Conservation (phyloP, 176 grass and related monocot genomes). For the Areca catechu region DNA sequence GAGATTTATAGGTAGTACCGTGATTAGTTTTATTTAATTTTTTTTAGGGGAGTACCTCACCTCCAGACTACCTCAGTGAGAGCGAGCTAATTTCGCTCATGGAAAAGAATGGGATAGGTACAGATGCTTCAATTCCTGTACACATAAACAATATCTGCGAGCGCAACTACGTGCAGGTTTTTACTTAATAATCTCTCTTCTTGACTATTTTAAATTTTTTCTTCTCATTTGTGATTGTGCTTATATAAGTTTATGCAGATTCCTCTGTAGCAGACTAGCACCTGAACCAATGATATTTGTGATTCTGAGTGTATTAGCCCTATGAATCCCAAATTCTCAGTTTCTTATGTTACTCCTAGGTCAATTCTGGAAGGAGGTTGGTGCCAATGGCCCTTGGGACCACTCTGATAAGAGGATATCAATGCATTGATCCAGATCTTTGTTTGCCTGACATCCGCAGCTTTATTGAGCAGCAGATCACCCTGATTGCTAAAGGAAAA, state of each 20-base stretch:
- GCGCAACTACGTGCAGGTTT: conserved; percentile 95
- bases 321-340: not conserved
- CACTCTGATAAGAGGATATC: conserved; percentile 91
- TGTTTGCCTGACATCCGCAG: conserved; percentile 92
- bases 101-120: conserved; percentile 95
- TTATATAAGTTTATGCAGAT: no score
- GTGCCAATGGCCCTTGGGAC: conserved; percentile 81
- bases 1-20: no score
- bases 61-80: conserved; percentile 94
- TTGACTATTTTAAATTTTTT: conserved; percentile 1
- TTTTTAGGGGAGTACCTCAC: conserved; percentile 64
- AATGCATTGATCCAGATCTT: conserved; percentile 91
- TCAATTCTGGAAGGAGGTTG: conserved; percentile 84
- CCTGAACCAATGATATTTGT: no score
- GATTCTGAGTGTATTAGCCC: no score
- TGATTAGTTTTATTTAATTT: conserved; percentile 5
- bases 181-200: conserved; percentile 7
- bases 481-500: conserved; percentile 85
- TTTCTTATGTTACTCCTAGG: conserved; percentile 34
- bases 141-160: conserved; percentile 92
- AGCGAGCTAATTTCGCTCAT: conserved; percentile 96
- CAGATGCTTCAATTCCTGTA: conserved; percentile 96
- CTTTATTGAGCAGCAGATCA: conserved; percentile 98
- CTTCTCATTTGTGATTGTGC: no score
- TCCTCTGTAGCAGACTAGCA: no score